phyloP scores from a whole-genome alignment of 2,329 filamentous ascomycete species.

The Fusarium nurragi region DNA sequence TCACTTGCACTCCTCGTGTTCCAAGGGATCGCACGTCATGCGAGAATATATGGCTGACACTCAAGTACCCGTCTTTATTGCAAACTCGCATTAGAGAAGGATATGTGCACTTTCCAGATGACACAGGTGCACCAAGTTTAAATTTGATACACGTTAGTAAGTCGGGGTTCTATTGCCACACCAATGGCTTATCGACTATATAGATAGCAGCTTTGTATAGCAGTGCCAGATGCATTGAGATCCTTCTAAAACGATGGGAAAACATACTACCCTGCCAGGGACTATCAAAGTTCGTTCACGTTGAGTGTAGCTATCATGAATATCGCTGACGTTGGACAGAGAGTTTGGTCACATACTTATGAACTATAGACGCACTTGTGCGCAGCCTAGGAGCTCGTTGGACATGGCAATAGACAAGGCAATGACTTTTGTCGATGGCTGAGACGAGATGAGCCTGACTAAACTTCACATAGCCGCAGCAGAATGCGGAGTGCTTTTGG shows the following conservation, averaged over 20 bases:
- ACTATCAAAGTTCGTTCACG: slow-evolving; percentile 6
- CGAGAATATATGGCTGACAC: rapidly evolving
- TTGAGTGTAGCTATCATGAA: rapidly evolving
- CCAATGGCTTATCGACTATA: rapidly evolving
- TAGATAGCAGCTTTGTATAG: rapidly evolving
- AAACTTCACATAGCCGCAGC: not conserved
- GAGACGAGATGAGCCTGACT: rapidly evolving
- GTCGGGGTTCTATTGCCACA: not conserved
- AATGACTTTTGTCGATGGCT: not conserved
- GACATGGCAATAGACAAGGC: not conserved
- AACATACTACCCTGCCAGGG: slow-evolving; percentile 22
- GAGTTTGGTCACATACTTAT: rapidly evolving
- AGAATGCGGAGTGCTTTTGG: not conserved
- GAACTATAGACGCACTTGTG: rapidly evolving
- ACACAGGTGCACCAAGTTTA: rapidly evolving
- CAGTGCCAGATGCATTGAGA: rapidly evolving
- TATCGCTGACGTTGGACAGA: not conserved
- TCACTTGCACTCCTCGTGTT: slow-evolving; percentile 1
- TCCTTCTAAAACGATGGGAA: slow-evolving; percentile 11
- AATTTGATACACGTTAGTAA: not conserved
- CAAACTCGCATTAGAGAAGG: not conserved
- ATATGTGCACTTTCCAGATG: slow-evolving; percentile 1
- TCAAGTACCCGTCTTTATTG: rapidly evolving
- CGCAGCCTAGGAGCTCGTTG: rapidly evolving
- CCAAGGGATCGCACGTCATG: rapidly evolving